These are phyloP conservation scores for Dioscorea dumetorum DNA, from an alignment of 106 monocot genomes.

Conservation along the genomic window DNA sequence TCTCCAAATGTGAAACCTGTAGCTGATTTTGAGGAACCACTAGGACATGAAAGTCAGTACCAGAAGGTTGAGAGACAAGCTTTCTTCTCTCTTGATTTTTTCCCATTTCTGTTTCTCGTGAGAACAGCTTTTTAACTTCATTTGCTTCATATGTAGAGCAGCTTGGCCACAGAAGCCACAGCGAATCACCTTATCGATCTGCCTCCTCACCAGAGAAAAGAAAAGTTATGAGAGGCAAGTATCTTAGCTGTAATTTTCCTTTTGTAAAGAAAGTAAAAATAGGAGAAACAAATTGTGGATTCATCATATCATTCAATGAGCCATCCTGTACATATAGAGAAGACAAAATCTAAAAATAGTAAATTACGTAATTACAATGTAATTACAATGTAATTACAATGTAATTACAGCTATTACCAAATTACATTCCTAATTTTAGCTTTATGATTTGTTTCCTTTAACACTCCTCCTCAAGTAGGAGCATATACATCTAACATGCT, in stretches of 20 bases:
- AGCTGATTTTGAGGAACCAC: slow-evolving; percentile 18
- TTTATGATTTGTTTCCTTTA: no score
- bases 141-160: slow-evolving; percentile 43
- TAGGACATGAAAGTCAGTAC: slow-evolving; percentile 19
- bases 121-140: slow-evolving; percentile 29
- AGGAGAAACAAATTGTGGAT: no score
- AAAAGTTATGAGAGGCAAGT: slow-evolving; percentile 39
- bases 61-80: slow-evolving; percentile 53
- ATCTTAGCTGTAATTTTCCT: neutral
- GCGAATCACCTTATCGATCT: slow-evolving; percentile 18
- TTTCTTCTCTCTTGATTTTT: slow-evolving; percentile 43
- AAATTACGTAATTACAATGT: no score
- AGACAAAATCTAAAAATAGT: no score
- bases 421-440: no score
- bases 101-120: slow-evolving; percentile 17
- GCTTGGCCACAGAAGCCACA: slow-evolving; percentile 24
- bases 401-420: no score
- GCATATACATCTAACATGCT: no score
- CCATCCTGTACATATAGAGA: no score
- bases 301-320: no score
- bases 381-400: no score
- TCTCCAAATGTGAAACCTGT: slow-evolving; percentile 10
- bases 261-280: no score
- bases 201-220: slow-evolving; percentile 15
- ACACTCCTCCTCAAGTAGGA: no score